These are phyloP conservation scores for Fusarium heterosporum DNA, from an alignment of 2,329 filamentous ascomycete genomes.

Conservation along the genomic window DNA sequence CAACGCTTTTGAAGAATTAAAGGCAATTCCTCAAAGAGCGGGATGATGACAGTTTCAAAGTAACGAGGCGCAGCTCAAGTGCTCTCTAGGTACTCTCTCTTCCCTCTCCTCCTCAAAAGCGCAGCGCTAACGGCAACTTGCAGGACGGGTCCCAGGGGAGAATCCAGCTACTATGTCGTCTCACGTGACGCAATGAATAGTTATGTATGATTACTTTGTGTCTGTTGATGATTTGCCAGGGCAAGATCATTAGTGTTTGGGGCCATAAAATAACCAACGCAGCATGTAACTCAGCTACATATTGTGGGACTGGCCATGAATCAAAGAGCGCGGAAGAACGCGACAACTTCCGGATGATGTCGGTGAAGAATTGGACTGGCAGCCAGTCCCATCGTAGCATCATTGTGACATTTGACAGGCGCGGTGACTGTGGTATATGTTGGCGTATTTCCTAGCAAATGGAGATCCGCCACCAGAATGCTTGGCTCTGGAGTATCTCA, in stretches of 20 bases:
- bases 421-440: not conserved
- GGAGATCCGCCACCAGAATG: not conserved
- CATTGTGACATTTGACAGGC: constrained; percentile 6
- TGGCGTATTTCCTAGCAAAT: not conserved
- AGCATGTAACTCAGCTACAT: constrained; percentile 11
- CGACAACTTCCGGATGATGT: not conserved
- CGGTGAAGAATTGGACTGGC: constrained; percentile 1
- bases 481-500: not conserved
- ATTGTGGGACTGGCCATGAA: constrained; percentile 5
- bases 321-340: not conserved
- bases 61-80: constrained; percentile 36
- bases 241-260: not conserved
- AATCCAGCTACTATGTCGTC: constrained; percentile 24
- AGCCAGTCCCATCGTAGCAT: not conserved
- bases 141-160: constrained; percentile 17
- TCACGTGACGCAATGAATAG: constrained; percentile 29
- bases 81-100: constrained; percentile 9
- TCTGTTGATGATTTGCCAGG: constrained; percentile 32
- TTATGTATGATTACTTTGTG: constrained; percentile 24
- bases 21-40: not conserved
- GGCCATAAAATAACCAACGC: constrained; percentile 6
- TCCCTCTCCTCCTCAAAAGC: constrained; percentile 8
- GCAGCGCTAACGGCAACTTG: constrained; percentile 39
- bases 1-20: not conserved
- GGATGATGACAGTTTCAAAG: constrained; percentile 37